Evolutionary conservation across 495 filamentous ascomycete genomes (phyloP).

Genomic region (Aspergillus egyptiacus): DNA sequence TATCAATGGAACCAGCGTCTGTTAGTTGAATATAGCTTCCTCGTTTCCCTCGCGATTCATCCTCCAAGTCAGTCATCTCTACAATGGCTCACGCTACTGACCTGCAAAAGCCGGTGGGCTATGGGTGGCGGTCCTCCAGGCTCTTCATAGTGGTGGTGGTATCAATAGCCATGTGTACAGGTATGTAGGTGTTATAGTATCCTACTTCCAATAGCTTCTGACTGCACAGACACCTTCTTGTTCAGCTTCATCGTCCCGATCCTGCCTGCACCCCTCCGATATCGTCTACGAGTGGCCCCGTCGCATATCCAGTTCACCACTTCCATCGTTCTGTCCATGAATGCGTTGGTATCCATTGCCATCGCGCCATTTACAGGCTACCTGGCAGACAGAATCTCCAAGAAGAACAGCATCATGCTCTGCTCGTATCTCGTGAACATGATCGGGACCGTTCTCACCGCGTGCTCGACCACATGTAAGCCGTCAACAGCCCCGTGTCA

Average conservation of each 20-base stretch:
- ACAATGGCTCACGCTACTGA: neutral
- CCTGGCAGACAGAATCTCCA: constrained; percentile 19
- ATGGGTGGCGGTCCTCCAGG: neutral
- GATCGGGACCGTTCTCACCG: constrained; percentile 16
- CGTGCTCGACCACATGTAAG: constrained; percentile 14
- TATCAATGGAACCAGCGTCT: too few relatives aligned
- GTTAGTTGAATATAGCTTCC: too few relatives aligned
- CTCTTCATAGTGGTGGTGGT: neutral
- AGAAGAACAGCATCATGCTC: constrained; percentile 17
- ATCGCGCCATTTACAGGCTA: constrained; percentile 17
- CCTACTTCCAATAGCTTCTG: neutral
- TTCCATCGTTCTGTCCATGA: constrained; percentile 11
- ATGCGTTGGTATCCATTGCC: constrained; percentile 20
- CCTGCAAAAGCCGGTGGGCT: neutral
- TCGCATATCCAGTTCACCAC: constrained; percentile 19
- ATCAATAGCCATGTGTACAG: neutral
- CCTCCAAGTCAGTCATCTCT: too few relatives aligned
- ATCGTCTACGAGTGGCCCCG: constrained; percentile 14
- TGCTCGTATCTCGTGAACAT: constrained; percentile 13
- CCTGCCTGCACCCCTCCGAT: constrained; percentile 21
- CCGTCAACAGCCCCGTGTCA: neutral
- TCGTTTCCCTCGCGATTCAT: too few relatives aligned
- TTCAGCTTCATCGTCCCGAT: constrained; percentile 27
- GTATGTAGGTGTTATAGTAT: neutral
- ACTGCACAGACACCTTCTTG: constrained; percentile 21